Percentiles rank a stretch among this genome's conserved stretches.
These are phyloP conservation scores for Ciborinia camelliae DNA, from an alignment of 2,329 filamentous ascomycete species.

Conservation along the genomic window DNA sequence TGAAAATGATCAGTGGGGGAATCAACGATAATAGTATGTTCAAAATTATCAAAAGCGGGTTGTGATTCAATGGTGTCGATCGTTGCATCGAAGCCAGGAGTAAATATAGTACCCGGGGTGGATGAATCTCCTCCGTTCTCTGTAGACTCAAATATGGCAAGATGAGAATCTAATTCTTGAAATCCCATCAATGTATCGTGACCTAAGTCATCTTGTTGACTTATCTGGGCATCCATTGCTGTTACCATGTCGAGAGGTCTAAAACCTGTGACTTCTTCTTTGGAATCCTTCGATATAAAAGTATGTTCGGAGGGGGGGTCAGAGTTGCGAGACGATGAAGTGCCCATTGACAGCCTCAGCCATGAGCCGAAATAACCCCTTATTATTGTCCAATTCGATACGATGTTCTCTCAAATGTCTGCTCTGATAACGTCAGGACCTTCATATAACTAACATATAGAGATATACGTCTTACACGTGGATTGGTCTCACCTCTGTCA, in stretches of 20 bases:
- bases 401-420: slow-evolving; percentile 23
- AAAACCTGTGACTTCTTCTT: slow-evolving; percentile 37
- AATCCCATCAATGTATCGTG: slow-evolving; percentile 39
- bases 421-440: slow-evolving; percentile 26
- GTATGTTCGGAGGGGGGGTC: slow-evolving; percentile 27
- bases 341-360: slow-evolving; percentile 34
- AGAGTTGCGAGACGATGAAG: slow-evolving; percentile 31
- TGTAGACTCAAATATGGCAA: slow-evolving; percentile 38
- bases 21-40: slow-evolving; percentile 33
- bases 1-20: slow-evolving; percentile 24
- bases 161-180: slow-evolving; percentile 40
- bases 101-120: slow-evolving; percentile 34
- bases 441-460: slow-evolving; percentile 26
- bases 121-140: slow-evolving; percentile 32
- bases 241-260: slow-evolving; percentile 38
- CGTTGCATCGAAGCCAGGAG: slow-evolving; percentile 30
- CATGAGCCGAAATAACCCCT: slow-evolving; percentile 22
- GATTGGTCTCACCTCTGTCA: slow-evolving; percentile 36
- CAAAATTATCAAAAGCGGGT: slow-evolving; percentile 24
- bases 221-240: slow-evolving; percentile 37
- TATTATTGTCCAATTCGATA: slow-evolving; percentile 19
- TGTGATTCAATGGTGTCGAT: slow-evolving; percentile 25
- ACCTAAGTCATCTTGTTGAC: slow-evolving; percentile 31
- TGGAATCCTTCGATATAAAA: slow-evolving; percentile 37
- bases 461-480: slow-evolving; percentile 37